Percentiles rank a stretch among this genome's conserved stretches.
Conservation (phyloP, 1,284 basidiomycete genomes). For the Porogramme epimiltina region DNA sequence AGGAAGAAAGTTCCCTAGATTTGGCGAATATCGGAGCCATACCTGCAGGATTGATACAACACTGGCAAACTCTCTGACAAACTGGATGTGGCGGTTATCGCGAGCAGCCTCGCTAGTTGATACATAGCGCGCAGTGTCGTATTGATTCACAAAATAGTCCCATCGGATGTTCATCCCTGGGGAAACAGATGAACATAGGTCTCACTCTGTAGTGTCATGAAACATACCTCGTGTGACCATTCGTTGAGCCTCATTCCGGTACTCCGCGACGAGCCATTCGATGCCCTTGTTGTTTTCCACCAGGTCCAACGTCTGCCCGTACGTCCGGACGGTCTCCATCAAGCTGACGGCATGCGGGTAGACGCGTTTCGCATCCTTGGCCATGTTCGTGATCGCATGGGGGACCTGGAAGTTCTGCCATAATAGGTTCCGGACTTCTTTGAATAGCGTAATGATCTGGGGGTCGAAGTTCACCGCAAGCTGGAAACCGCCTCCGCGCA, state of each 20-base stretch:
- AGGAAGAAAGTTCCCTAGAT: too few relatives aligned
- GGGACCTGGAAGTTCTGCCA: constrained; percentile 97
- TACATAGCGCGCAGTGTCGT: constrained; percentile 78
- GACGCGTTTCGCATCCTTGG: constrained; percentile 97
- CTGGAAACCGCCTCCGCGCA: constrained; percentile 83
- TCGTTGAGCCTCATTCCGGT: constrained; percentile 86
- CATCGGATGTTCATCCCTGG: constrained; percentile 90
- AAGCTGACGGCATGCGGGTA: constrained; percentile 98
- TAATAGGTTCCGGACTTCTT: constrained; percentile 93
- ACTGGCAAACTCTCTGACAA: constrained; percentile 94
- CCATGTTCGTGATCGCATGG: constrained; percentile 93
- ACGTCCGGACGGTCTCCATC: constrained; percentile 98
- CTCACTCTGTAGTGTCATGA: not conserved
- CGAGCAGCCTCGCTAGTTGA: constrained; percentile 67
- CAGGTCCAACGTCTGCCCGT: constrained; percentile 91
- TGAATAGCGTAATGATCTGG: constrained; percentile 97
- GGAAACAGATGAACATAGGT: not conserved
- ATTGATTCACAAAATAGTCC: constrained; percentile 96
- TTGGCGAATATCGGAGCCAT: too few relatives aligned
- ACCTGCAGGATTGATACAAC: constrained; percentile 87
- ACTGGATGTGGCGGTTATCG: constrained; percentile 89
- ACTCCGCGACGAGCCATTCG: constrained; percentile 91
- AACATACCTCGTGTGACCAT: constrained; percentile 83
- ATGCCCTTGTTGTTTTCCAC: constrained; percentile 90
- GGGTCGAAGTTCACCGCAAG: constrained; percentile 97